Evolutionary conservation across 1,284 basidiomycete species (phyloP).

Genomic region (Entoloma clypeatum): DNA sequence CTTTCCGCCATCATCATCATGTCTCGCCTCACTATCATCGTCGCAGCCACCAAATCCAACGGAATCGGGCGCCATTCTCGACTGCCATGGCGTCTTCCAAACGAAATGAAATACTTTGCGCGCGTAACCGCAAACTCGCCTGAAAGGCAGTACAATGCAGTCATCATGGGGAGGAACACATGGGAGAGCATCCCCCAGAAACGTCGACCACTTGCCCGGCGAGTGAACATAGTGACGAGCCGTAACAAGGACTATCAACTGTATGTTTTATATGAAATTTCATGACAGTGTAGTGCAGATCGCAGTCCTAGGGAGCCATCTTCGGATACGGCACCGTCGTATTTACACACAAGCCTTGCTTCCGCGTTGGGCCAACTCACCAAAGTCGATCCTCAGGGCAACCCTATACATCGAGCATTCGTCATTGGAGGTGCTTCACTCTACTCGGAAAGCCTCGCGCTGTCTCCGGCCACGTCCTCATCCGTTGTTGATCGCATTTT

Average conservation of each 20-base stretch:
- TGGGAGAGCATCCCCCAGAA: constrained; percentile 97
- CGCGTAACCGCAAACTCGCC: constrained; percentile 67
- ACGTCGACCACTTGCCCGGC: constrained; percentile 77
- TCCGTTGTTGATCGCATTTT: constrained; percentile 74
- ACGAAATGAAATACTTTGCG: constrained; percentile 94
- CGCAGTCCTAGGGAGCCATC: constrained; percentile 14
- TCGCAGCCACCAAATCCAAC: constrained; percentile 84
- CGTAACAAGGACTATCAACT: constrained; percentile 58
- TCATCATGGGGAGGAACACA: constrained; percentile 96
- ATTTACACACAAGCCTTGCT: constrained; percentile 30
- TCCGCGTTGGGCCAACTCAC: constrained; percentile 26
- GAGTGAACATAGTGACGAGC: constrained; percentile 84
- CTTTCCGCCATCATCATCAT: constrained; percentile 22
- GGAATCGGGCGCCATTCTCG: constrained; percentile 81
- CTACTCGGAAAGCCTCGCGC: constrained; percentile 66
- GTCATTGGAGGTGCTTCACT: constrained; percentile 90
- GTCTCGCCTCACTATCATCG: constrained; percentile 82
- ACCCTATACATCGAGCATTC: constrained; percentile 55
- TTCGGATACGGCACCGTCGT: constrained; percentile 19
- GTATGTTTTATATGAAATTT: constrained; percentile 36
- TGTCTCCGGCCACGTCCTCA: constrained; percentile 29
- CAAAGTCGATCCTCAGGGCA: constrained; percentile 12
- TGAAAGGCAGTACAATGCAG: constrained; percentile 61
- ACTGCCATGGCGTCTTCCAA: constrained; percentile 88
- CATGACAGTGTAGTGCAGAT: background rate